phyloP scores from a whole-genome alignment of 441 rosid species.

The Daphne laureola region DNA sequence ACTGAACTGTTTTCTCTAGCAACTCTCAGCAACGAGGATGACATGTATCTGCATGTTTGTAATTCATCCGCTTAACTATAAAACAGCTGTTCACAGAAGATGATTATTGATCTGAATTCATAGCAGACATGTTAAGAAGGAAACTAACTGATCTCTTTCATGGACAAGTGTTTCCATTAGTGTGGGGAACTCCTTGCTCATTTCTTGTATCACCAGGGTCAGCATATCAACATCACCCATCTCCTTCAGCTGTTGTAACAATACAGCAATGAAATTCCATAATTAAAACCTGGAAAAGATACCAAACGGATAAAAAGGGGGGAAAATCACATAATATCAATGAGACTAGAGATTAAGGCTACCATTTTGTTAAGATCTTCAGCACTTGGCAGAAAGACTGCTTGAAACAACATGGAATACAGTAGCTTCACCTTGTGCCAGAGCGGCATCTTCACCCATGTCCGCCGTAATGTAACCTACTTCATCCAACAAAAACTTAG shows the following conservation, averaged over 20 bases:
- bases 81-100: constrained; percentile 7
- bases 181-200: constrained; percentile 78
- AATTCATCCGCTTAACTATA: too few relatives aligned
- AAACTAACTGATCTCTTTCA: constrained; percentile 87
- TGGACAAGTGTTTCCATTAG: constrained; percentile 80
- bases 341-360: constrained; percentile 9
- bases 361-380: constrained; percentile 91
- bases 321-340: background rate
- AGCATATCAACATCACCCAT: constrained; percentile 67
- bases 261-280: constrained; percentile 7
- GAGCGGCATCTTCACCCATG: constrained; percentile 92
- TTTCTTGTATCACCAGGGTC: constrained; percentile 73
- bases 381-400: constrained; percentile 71
- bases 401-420: constrained; percentile 68
- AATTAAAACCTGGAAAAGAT: background rate
- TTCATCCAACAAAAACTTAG: constrained; percentile 12
- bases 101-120: background rate
- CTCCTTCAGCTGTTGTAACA: constrained; percentile 41
- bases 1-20: constrained; percentile 69
- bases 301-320: background rate
- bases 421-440: constrained; percentile 82
- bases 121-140: constrained; percentile 5
- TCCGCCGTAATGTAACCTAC: constrained; percentile 72
- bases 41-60: constrained; percentile 56
- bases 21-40: constrained; percentile 40